Percentiles rank a stretch among this genome's conserved stretches.
phyloP scores from a whole-genome alignment of 495 filamentous ascomycete genomes.

The Cairneyella variabilis region DNA sequence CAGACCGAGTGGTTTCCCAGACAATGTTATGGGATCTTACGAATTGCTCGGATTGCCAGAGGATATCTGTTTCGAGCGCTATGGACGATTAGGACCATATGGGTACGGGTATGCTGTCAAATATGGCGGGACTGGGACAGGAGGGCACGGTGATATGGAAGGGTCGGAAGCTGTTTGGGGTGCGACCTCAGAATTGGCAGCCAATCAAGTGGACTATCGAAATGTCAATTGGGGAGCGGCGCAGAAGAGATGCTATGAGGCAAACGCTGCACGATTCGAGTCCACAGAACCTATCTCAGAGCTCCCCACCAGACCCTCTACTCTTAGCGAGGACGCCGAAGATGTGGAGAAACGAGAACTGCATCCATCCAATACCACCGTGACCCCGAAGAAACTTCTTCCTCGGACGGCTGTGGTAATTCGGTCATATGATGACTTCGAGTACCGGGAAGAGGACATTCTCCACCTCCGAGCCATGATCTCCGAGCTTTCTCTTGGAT shows the following conservation, averaged over 20 bases:
- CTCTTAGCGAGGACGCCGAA: background rate
- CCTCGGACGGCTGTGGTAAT: conserved; percentile 71
- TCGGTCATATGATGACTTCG: conserved; percentile 67
- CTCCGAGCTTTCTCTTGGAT: conserved; percentile 68
- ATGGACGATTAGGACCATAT: conserved; percentile 83
- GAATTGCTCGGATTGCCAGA: conserved; percentile 74
- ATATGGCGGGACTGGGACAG: conserved; percentile 75
- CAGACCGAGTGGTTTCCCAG: conserved; percentile 75
- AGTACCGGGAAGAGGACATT: conserved; percentile 66
- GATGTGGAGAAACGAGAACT: background rate
- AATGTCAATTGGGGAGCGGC: conserved; percentile 70
- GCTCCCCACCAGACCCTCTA: conserved; percentile 2
- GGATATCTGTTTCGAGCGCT: conserved; percentile 92
- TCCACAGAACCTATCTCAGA: background rate
- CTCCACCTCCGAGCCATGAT: conserved; percentile 70
- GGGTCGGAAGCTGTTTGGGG: conserved; percentile 73
- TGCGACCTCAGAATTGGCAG: conserved; percentile 29
- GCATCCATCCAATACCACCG: conserved; percentile 15
- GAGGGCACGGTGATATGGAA: conserved; percentile 73
- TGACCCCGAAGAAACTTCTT: conserved; percentile 30
- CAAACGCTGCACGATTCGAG: conserved; percentile 67
- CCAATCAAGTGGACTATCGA: conserved; percentile 67
- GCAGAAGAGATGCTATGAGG: conserved; percentile 63
- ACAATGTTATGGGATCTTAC: conserved; percentile 77
- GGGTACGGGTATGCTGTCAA: conserved; percentile 77